phyloP scores from a whole-genome alignment of 2,329 filamentous ascomycete genomes.

The Xylariales sp. region DNA sequence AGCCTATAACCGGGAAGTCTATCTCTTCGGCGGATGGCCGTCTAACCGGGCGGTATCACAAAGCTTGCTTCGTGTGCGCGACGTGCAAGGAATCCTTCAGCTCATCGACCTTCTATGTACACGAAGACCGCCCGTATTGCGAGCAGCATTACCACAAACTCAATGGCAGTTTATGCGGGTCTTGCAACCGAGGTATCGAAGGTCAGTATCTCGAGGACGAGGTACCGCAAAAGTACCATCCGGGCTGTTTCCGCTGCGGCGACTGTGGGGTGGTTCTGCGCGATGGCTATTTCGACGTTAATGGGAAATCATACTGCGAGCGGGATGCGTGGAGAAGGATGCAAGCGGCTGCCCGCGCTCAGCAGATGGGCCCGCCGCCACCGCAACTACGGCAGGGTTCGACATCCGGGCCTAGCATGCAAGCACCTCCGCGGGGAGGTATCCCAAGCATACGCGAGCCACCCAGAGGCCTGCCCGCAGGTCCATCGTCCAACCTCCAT shows the following conservation, averaged over 20 bases:
- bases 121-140: constrained; percentile 88
- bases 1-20: constrained; percentile 87
- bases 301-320: constrained; percentile 84
- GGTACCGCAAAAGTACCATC: constrained; percentile 81
- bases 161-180: constrained; percentile 85
- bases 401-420: constrained; percentile 33
- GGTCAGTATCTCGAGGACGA: constrained; percentile 93
- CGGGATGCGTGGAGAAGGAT: constrained; percentile 77
- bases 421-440: constrained; percentile 30
- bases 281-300: constrained; percentile 92
- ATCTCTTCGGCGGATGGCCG: constrained; percentile 93
- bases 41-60: constrained; percentile 93
- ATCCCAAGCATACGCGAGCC: constrained; percentile 43
- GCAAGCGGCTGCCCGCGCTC: constrained; percentile 54
- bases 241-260: constrained; percentile 84
- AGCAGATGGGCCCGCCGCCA: constrained; percentile 43
- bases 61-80: constrained; percentile 91
- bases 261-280: constrained; percentile 79
- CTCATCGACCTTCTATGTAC: constrained; percentile 92
- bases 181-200: constrained; percentile 88
- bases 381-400: constrained; percentile 33
- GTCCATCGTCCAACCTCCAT: constrained; percentile 44
- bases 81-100: constrained; percentile 84
- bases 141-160: constrained; percentile 91
- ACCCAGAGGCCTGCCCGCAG: constrained; percentile 45